phyloP scores from a whole-genome alignment of 352 stramenopile genomes.

The Pythium phragmiticola region DNA sequence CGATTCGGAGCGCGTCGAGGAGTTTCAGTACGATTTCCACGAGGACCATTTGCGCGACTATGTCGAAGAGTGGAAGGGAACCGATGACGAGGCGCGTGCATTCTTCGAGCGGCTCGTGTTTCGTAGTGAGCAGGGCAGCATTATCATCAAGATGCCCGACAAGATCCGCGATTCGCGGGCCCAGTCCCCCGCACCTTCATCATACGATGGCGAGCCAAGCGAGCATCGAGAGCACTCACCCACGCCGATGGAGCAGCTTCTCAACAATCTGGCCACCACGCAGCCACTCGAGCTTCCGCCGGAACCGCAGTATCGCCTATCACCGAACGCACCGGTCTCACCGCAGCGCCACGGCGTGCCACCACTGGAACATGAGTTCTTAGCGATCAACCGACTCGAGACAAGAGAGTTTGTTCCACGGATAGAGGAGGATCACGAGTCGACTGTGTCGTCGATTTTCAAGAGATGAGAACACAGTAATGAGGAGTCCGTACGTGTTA shows the following conservation, averaged over 20 bases:
- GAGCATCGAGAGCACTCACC: conserved; percentile 13
- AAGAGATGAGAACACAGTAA: neutral
- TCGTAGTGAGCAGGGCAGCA: conserved; percentile 51
- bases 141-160: conserved; percentile 71
- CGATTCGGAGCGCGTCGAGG: conserved; percentile 63
- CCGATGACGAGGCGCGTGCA: conserved; percentile 36
- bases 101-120: conserved; percentile 64
- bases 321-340: conserved; percentile 20
- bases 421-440: conserved; percentile 24
- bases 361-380: conserved; percentile 5
- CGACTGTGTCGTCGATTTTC: conserved; percentile 2
- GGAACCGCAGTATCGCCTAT: conserved; percentile 27
- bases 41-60: conserved; percentile 65
- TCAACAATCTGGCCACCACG: conserved; percentile 18
- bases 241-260: conserved; percentile 21
- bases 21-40: conserved; percentile 76
- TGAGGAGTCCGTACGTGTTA: no score
- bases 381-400: conserved; percentile 8
- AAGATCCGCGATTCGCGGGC: conserved; percentile 21
- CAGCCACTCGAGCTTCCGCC: conserved; percentile 23
- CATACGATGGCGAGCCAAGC: neutral
- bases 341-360: conserved; percentile 2
- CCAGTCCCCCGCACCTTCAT: neutral
- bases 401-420: conserved; percentile 1
- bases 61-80: conserved; percentile 36